Base-by-base conservation (phyloP, 1,284 basidiomycete genomes). In the Tilletia horrida region DNA sequence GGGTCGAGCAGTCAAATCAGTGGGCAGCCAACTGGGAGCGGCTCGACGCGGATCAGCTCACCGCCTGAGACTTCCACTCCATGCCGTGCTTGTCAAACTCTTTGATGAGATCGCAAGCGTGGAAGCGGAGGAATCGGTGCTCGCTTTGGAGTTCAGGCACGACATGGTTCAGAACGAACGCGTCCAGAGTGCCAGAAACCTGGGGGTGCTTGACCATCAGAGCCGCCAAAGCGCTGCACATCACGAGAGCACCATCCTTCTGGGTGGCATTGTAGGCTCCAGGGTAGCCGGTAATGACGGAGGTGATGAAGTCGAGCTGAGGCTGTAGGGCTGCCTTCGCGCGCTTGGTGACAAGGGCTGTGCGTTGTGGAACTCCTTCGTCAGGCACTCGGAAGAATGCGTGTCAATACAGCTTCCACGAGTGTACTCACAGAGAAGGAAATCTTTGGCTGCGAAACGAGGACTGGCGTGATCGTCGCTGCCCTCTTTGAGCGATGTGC, bases 191-290 rank as follows among this genome's bases (percentile, higher is more conserved):
- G 35, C 64, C 66, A 6, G 70, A 68, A 27, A 80, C 78, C 48
- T 67, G 67, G 47, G 76, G 71, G 69, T 75, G 70, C 66, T 73
- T 72, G 63, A 79, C 70, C 77, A 80, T 80, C 47, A 73, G 73
- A 27, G 66, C 18, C 52, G 73, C 68, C 67, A 81, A 70, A 3
- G 79, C 72, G 13, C 73, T 69, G 69, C 71, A 73, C 65, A 80
- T 75, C 50, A 71, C 68, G 61, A 81, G 71, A 23, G 80, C 80
- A 6, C 80, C 80, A 52, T 79, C 79, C 66, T 80, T 80, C 66
- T 81, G 75, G 52, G 68, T 68, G 9, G 77, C 66, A 11, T 69
- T 72, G 29, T 73, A 65, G 21, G 71, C 64, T 1, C 69, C 72
- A 8, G 77, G 76, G 62, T 77, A 78, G 14, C 57, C 55, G 44